These are phyloP conservation scores for Conoideocrella luteorostrata DNA, from an alignment of 2,329 filamentous ascomycete genomes.

Conservation along the genomic window DNA sequence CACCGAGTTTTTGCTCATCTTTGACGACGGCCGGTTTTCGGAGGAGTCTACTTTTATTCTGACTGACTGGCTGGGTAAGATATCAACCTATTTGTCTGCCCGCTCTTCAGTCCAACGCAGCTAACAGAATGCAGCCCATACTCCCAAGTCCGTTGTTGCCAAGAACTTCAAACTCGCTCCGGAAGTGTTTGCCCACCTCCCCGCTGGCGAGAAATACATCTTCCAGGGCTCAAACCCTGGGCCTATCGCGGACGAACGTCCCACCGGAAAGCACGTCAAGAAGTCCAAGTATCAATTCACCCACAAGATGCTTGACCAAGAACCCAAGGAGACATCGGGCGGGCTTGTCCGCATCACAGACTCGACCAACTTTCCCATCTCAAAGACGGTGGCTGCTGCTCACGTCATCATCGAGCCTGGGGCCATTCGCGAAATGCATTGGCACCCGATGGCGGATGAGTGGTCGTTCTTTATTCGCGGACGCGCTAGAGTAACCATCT, in stretches of 20 bases:
- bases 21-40: slow-evolving; percentile 45
- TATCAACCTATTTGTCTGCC: no score
- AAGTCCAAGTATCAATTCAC: slow-evolving; percentile 64
- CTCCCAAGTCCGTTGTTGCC: slow-evolving; percentile 62
- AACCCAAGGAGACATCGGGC: slow-evolving; percentile 58
- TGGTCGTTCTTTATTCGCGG: slow-evolving; percentile 76
- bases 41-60: slow-evolving; percentile 65
- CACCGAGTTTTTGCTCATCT: slow-evolving; percentile 42
- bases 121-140: slow-evolving; percentile 45
- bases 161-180: slow-evolving; percentile 71
- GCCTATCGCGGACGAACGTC: slow-evolving; percentile 59
- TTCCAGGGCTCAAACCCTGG: slow-evolving; percentile 63
- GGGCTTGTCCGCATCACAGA: slow-evolving; percentile 70
- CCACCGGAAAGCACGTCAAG: slow-evolving; percentile 54
- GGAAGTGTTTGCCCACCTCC: slow-evolving; percentile 63
- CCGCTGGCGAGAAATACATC: slow-evolving; percentile 66
- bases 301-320: slow-evolving; percentile 64
- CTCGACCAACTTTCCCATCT: slow-evolving; percentile 68
- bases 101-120: no score
- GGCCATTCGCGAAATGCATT: slow-evolving; percentile 73
- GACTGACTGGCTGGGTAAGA: slow-evolving; percentile 64
- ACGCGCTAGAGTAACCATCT: slow-evolving; percentile 66
- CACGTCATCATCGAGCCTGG: slow-evolving; percentile 66
- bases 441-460: slow-evolving; percentile 73
- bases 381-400: slow-evolving; percentile 65